These are phyloP conservation scores for Kickxella alabastrina DNA, from an alignment of 192 early-diverging fungal species.

Conservation along the genomic window DNA sequence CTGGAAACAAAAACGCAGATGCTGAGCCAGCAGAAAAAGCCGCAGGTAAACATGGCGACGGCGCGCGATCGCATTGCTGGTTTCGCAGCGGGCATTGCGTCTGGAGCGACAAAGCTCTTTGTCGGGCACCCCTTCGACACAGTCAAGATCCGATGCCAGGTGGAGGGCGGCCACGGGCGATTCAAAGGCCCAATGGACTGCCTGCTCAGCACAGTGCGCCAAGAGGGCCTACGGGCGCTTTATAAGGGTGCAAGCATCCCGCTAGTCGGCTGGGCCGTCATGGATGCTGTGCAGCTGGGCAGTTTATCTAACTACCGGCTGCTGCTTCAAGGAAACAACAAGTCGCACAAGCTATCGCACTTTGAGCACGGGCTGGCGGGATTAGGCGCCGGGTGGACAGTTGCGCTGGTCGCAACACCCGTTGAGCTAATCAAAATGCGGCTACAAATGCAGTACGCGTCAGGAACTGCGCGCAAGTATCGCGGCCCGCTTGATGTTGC, in stretches of 20 bases:
- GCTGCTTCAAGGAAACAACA: conserved; percentile 62
- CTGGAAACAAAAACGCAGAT: too few relatives aligned
- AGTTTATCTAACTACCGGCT: conserved; percentile 79
- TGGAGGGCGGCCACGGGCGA: conserved; percentile 61
- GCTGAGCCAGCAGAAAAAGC: conserved; percentile 4
- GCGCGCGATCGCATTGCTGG: conserved; percentile 57
- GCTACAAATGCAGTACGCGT: conserved; percentile 73
- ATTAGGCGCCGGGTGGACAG: conserved; percentile 69
- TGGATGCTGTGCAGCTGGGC: conserved; percentile 76
- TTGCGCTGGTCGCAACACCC: conserved; percentile 77
- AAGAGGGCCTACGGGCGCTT: conserved; percentile 71
- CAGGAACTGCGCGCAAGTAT: conserved; percentile 65
- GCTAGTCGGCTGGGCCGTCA: conserved; percentile 84
- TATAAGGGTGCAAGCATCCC: conserved; percentile 95
- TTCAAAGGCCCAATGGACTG: conserved; percentile 74
- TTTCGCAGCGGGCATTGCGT: conserved; percentile 67
- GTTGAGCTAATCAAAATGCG: conserved; percentile 72
- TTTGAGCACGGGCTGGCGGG: conserved; percentile 72
- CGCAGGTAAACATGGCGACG: conserved; percentile 35
- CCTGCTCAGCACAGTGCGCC: conserved; percentile 58
- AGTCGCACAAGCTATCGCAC: conserved; percentile 55
- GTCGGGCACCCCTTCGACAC: conserved; percentile 87
- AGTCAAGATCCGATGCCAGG: conserved; percentile 76
- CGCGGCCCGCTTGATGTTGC: conserved; percentile 84
- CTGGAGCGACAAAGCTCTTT: conserved; percentile 71